A percentile compares a stretch with the other conserved stretches of the same genome.
Conservation (phyloP, 495 filamentous ascomycete species). For the Penicillium argentinense region DNA sequence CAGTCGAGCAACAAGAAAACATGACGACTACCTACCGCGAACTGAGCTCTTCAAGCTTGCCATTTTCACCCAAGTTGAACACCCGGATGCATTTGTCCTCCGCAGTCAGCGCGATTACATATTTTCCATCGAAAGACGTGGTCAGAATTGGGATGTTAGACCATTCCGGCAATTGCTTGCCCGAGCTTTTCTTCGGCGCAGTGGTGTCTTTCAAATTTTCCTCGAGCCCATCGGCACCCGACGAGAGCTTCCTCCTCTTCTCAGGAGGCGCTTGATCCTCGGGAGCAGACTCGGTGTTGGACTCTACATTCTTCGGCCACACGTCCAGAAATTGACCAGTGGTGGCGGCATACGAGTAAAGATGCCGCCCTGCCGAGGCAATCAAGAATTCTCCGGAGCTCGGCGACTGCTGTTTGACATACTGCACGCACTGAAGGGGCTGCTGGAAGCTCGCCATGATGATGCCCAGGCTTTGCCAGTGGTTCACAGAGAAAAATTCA, state of each 20-base stretch:
- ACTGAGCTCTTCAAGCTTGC: constrained; percentile 65
- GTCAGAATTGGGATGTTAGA: constrained; percentile 57
- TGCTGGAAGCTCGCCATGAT: constrained; percentile 40
- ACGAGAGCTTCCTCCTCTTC: constrained; percentile 52
- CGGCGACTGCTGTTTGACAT: constrained; percentile 34
- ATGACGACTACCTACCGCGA: constrained; percentile 54
- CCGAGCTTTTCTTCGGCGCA: constrained; percentile 10
- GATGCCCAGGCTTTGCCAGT: constrained; percentile 17
- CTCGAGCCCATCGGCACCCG: constrained; percentile 18
- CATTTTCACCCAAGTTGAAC: constrained; percentile 62
- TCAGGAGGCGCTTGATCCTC: constrained; percentile 43
- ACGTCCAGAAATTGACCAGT: constrained; percentile 44
- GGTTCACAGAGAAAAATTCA: constrained; percentile 18
- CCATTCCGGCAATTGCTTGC: constrained; percentile 29
- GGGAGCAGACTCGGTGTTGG: constrained; percentile 16
- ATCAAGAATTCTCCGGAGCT: constrained; percentile 43
- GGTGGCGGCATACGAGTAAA: constrained; percentile 50
- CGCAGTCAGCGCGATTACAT: constrained; percentile 75
- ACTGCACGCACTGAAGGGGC: constrained; percentile 55
- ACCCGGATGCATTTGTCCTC: constrained; percentile 92
- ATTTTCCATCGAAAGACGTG: constrained; percentile 56
- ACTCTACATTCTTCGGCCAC: constrained; percentile 48
- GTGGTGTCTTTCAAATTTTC: constrained; percentile 13
- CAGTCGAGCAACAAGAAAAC: neutral
- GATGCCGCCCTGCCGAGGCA: constrained; percentile 54